A percentile compares a stretch with the other conserved stretches of the same genome.
phyloP scores from a whole-genome alignment of 2,329 filamentous ascomycete genomes.

The Claviceps arundinis region DNA sequence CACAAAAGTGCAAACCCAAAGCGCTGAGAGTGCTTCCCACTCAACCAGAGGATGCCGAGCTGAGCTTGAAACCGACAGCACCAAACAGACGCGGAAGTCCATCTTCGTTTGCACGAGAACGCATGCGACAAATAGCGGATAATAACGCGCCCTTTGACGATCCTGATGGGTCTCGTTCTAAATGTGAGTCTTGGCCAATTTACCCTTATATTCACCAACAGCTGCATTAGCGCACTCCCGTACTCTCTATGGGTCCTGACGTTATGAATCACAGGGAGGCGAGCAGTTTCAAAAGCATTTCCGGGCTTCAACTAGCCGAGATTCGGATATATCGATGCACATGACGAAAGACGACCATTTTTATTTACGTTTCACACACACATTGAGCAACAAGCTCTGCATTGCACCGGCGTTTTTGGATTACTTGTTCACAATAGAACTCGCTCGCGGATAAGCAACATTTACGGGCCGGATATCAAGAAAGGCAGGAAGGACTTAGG shows the following conservation, averaged over 20 bases:
- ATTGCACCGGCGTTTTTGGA: constrained; percentile 3
- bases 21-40: constrained; percentile 22
- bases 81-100: constrained; percentile 25
- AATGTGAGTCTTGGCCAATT: constrained; percentile 20
- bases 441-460: not conserved
- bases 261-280: constrained; percentile 1
- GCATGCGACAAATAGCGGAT: constrained; percentile 30
- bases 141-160: constrained; percentile 30
- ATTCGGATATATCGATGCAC: not conserved
- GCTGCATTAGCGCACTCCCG: not conserved
- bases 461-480: constrained; percentile 2
- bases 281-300: constrained; percentile 7
- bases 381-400: not conserved
- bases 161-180: constrained; percentile 24
- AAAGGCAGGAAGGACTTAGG: not conserved
- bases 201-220: not conserved
- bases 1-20: constrained; percentile 18
- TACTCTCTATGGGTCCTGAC: not conserved
- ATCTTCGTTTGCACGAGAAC: constrained; percentile 29
- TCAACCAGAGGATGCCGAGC: constrained; percentile 22
- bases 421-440: not conserved
- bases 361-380: not conserved
- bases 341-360: constrained; percentile 2
- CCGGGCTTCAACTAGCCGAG: constrained; percentile 4
- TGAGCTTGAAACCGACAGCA: constrained; percentile 14